Conservation (phyloP, 2,329 filamentous ascomycete species). For the Pestalotiopsis sp. region DNA sequence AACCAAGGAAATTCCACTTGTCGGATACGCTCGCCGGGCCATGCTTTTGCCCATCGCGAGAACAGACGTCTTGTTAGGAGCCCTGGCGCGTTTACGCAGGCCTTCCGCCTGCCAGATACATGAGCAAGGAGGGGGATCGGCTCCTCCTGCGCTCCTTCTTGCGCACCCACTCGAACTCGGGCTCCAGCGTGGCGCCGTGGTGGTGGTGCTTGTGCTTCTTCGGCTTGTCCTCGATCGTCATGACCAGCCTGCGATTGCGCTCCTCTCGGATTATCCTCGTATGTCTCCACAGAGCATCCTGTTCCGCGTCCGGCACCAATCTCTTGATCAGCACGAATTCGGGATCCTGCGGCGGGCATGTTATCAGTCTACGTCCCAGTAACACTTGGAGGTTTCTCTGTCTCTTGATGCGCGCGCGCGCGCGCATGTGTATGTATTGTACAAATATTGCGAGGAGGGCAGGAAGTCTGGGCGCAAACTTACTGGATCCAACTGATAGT, state of each 20-base stretch:
- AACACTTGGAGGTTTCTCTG: not conserved
- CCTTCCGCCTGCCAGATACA: conserved; percentile 56
- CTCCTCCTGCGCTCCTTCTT: conserved; percentile 58
- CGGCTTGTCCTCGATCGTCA: conserved; percentile 45
- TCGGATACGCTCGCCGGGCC: too few relatives aligned
- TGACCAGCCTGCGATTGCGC: conserved; percentile 42
- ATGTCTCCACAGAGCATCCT: conserved; percentile 72
- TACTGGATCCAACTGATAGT: conserved; percentile 59
- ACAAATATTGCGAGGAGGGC: too few relatives aligned
- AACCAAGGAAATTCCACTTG: too few relatives aligned
- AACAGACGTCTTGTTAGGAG: too few relatives aligned
- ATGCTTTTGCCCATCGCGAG: too few relatives aligned
- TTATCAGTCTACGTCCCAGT: conserved; percentile 14
- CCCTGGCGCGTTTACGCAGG: conserved; percentile 31
- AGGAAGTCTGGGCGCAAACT: conserved; percentile 23
- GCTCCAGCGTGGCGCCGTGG: conserved; percentile 35
- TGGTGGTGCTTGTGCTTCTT: conserved; percentile 40
- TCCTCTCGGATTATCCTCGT: conserved; percentile 64
- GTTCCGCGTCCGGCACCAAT: conserved; percentile 70
- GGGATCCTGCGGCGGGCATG: conserved; percentile 49
- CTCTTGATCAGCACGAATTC: conserved; percentile 73
- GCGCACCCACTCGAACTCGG: conserved; percentile 57
- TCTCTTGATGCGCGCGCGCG: too few relatives aligned
- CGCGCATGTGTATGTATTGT: too few relatives aligned
- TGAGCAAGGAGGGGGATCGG: conserved; percentile 56